Evolutionary conservation across 306 rosid species (phyloP).

Genomic region (Ceratonia siliqua): DNA sequence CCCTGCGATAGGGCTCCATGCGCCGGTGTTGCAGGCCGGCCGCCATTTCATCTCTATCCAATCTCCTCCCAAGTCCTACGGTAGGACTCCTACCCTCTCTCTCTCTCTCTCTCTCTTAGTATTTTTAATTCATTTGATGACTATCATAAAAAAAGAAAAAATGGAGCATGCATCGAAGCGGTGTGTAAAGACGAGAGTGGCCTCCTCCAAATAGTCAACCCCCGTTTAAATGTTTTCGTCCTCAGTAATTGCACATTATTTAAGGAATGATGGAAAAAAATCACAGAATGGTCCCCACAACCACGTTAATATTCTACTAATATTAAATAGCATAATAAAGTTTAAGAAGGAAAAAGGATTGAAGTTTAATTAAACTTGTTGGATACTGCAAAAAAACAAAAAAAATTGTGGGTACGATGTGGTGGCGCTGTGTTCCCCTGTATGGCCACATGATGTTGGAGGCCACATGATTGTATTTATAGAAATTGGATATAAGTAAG

Average conservation of each 20-base stretch:
- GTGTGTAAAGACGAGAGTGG: background rate
- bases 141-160: too few relatives aligned
- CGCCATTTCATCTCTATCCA: too few relatives aligned
- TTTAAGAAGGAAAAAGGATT: background rate
- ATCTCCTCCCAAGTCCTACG: too few relatives aligned
- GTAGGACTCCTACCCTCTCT: background rate
- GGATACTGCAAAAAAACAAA: background rate
- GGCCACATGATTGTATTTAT: slow-evolving; percentile 43
- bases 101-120: background rate
- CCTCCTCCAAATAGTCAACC: slow-evolving; percentile 34
- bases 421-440: slow-evolving; percentile 83
- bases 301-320: background rate
- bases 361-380: background rate
- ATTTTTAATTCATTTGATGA: background rate
- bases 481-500: slow-evolving; percentile 35
- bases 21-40: slow-evolving; percentile 49
- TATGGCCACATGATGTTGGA: slow-evolving; percentile 36
- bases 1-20: slow-evolving; percentile 31
- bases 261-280: slow-evolving; percentile 15
- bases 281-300: slow-evolving; percentile 17
- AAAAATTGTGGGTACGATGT: slow-evolving; percentile 42
- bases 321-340: background rate
- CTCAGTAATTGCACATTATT: slow-evolving; percentile 31
- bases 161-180: background rate
- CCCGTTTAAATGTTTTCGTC: background rate